Base-by-base conservation (phyloP, 306 rosid species). In the Notholithocarpus densiflorus region DNA sequence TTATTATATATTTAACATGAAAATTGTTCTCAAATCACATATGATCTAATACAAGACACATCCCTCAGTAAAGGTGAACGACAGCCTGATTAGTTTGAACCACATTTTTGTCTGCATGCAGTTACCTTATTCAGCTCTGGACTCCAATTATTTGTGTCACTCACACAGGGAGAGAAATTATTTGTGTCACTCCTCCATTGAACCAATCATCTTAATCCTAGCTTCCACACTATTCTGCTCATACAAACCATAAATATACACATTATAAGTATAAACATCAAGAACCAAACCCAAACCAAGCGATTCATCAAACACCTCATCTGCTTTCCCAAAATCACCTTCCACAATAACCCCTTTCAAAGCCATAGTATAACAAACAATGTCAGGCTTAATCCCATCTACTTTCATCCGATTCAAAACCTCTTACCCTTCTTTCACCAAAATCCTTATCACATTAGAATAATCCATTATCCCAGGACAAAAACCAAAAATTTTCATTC, bases 291-390 rank as follows among this genome's bases (percentile, higher is more conserved):
- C 95, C 40, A 86, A 82, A 7, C 92, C 88, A 72, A 92, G 88
- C 86, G 89, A 75, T 82, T 94, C 97, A 75, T 94, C 95, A 51
- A 92, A 94, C 77, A 91, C 78, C 75, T 87, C 83, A 74, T 86
- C 92, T 19, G 91, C 88, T 69, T 68, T 86, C 69, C 15, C 74
- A 72, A 79, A 87, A 48, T 87, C 80, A 27, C 87, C 89, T 75
- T 84, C 87, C 6, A 71, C 79, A 8, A 90, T 83, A 66, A 89
- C 37, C 2, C 88, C 90, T 75, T 80, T 81, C 69, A 94, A 84
- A 78, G 91, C 90, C 90, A 87, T 92, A 14, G 94, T 90, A 79
- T 92, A 94, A 68, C 91, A 89, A 76, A 92, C 91, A 81, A 89
- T 76, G 62, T 90, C 93, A 29, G 97, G 97, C 81, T 89, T 89